Evolutionary conservation across 352 stramenopile species (phyloP).

Genomic region (Aphanomyces astaci): DNA sequence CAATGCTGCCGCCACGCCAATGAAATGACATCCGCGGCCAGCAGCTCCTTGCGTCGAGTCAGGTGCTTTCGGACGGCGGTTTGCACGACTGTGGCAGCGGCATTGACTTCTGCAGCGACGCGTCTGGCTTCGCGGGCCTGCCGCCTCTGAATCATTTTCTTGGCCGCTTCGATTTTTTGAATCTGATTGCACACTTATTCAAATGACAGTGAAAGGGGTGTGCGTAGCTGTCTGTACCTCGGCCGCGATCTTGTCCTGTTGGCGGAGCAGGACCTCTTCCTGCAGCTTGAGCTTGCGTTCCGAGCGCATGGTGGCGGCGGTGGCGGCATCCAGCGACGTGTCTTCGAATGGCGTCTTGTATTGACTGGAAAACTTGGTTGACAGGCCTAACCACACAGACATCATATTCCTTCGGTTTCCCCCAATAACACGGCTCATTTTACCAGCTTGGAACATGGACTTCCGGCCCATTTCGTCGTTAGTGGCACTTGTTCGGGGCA

Average conservation of each 20-base stretch:
- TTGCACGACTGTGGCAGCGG: conserved; percentile 48
- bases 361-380: conserved; percentile 74
- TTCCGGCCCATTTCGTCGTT: background rate
- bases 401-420: background rate
- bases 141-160: conserved; percentile 50
- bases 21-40: conserved; percentile 42
- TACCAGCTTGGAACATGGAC: background rate
- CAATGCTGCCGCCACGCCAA: conserved; percentile 30
- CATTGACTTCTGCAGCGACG: conserved; percentile 42
- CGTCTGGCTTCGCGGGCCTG: conserved; percentile 61
- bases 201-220: too few relatives aligned
- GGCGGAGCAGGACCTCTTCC: conserved; percentile 59
- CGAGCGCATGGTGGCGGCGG: conserved; percentile 50
- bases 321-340: conserved; percentile 61
- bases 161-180: conserved; percentile 68
- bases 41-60: conserved; percentile 11
- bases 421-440: background rate
- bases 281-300: conserved; percentile 59
- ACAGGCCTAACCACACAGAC: conserved; percentile 41
- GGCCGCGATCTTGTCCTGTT: conserved; percentile 68
- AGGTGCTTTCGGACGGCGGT: conserved; percentile 32
- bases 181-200: too few relatives aligned
- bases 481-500: too few relatives aligned
- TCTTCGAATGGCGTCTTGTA: conserved; percentile 64
- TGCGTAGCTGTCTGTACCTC: conserved; percentile 35